Evolutionary conservation across 2,329 filamentous ascomycete genomes (phyloP), one percentile per base, ranked within the genome.

Genomic region (Ascochyta viciae-villosae): DNA sequence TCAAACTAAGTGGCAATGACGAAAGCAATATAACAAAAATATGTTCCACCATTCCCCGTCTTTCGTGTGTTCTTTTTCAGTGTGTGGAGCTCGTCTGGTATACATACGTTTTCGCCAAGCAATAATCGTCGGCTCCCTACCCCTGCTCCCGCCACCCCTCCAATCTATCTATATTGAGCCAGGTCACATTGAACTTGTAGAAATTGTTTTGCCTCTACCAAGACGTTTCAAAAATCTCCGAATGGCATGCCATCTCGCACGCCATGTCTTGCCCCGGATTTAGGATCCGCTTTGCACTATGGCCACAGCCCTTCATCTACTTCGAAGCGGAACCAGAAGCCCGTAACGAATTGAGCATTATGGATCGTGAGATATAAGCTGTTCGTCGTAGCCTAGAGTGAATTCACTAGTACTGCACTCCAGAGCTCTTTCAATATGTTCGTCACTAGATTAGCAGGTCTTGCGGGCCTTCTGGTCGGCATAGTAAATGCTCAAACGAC

Each of bases 401-500:
- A 6, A 6, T 12, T 24, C 7, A 29, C 22, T 19, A 16, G 37
- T 10, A 39, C 3, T 22, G 7, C 26, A 12, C 15, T 12, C 34
- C 26, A 10, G 13, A 16, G 7, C 6, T 3, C 10, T 3, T 10
- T 29, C 47, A 42, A 13, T 1, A 57, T 57, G 54, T 51, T 44
- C 9, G 1, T 43, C 24, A 9, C 54, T 24, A 47, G 26, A 37
- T 12, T 51, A 13, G 38, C 42, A 47, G 38, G 54, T 38, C 31
- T 57, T 12, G 38, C 24, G 16, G 38, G 42, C 48, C 43, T 51
- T 31, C 29, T 62, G 29, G 35, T 53, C 24, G 51, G 54, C 38
- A 24, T 60, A 0, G 44, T 42, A 24, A 42, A 29, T 7, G 62
- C 62, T n/a, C 66, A 69, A n/a, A 64, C 60, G 6, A 61, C 51